Evolutionary conservation across 73 alveolate species (phyloP), one percentile per base, ranked within the genome.

Genomic region (Vitrella brassicaformis): DNA sequence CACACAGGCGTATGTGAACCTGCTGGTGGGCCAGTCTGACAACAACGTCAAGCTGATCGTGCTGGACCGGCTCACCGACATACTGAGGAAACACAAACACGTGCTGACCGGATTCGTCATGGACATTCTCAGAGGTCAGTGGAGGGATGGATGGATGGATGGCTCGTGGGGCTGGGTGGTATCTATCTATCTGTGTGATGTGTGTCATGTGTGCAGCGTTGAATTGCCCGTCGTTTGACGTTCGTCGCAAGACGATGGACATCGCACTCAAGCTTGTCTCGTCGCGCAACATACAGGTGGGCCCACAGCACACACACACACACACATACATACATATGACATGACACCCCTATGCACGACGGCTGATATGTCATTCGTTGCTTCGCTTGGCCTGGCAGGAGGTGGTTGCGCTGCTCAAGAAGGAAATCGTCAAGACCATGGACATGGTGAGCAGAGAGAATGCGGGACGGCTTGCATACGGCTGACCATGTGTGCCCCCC

Each of bases 11-110:
- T 89, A 89, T 69, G 85, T 89, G 46, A 89, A 78, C 73, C 75
- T 89, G 30, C 74, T 89, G 74, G 76, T 85, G 1, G 95, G 85
- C 68, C 90, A 89, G 77, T 79, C 86, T 31, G 95, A 89, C 80
- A 89, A 89, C 80, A 89, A 89, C 72, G 92, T 89, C 64, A 89
- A 89, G 86, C 80, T 89, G 68, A 89, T 89, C 72, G 89, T 89
- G 22, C 86, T 89, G 47, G 87, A 81, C 74, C 82, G 89, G 81
- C 70, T 89, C 76, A 80, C 71, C 74, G 90, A 83, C 30, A 71
- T 89, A 80, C 86, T 84, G 77, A 84, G 78, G 66, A 88, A 83
- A 75, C 87, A 86, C 81, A 82, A 90, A 68, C 89, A 89, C 75
- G 80, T 89, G 27, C 75, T 89, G 73, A 90, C 86, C 72, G 92